These are phyloP conservation scores for Herpotrichia juniperi DNA, from an alignment of 2,329 filamentous ascomycete species.

Conservation along the genomic window DNA sequence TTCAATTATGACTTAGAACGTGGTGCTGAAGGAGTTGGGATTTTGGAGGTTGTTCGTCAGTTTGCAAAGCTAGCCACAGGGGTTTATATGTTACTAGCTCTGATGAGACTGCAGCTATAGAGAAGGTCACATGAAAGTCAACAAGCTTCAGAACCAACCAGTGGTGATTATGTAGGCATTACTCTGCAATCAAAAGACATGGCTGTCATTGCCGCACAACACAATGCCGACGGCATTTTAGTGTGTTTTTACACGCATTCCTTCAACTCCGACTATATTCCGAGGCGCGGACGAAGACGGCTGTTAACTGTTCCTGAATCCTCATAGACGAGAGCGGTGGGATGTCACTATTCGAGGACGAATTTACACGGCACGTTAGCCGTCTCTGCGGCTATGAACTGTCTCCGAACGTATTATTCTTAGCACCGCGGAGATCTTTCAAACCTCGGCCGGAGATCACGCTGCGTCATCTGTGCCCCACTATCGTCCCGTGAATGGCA, in stretches of 20 bases:
- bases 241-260: neutral
- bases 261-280: neutral
- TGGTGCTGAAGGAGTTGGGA: neutral
- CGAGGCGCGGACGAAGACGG: neutral
- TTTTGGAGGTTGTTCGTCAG: neutral
- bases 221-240: constrained; percentile 2
- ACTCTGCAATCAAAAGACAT: neutral
- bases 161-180: neutral
- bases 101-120: neutral
- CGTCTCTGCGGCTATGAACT: too few relatives aligned
- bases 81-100: neutral
- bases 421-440: neutral
- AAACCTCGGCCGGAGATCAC: neutral
- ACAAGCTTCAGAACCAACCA: neutral
- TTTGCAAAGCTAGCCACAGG: neutral
- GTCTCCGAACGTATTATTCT: neutral
- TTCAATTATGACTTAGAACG: neutral
- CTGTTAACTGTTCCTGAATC: neutral
- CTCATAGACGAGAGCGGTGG: neutral
- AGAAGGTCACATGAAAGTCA: neutral
- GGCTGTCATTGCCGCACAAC: neutral
- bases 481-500: neutral
- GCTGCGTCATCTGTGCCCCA: constrained; percentile 2
- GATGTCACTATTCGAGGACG: too few relatives aligned
- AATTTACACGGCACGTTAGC: too few relatives aligned